These are phyloP conservation scores for Paraconiothyrium brasiliense DNA, from an alignment of 2,329 filamentous ascomycete genomes.

Conservation along the genomic window DNA sequence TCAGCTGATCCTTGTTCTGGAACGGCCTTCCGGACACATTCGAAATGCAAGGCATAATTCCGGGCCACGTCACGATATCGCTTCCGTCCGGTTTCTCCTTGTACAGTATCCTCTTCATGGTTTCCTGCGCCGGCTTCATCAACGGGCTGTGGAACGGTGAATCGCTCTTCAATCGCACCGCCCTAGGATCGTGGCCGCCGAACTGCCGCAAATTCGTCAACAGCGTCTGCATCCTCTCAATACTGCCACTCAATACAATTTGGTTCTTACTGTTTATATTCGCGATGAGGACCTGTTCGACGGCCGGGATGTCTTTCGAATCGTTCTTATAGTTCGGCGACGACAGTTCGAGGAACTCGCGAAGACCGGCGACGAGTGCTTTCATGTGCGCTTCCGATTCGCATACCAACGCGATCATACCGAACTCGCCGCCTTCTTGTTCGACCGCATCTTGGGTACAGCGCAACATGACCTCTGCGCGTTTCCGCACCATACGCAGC, in stretches of 20 bases:
- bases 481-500: conserved; percentile 76
- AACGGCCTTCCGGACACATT: conserved; percentile 88
- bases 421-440: conserved; percentile 80
- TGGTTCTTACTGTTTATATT: conserved; percentile 97
- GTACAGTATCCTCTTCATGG: conserved; percentile 75
- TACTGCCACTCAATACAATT: conserved; percentile 89
- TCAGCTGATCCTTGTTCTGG: conserved; percentile 74
- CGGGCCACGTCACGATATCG: conserved; percentile 79
- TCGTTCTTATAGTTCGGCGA: conserved; percentile 73
- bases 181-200: conserved; percentile 87
- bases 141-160: conserved; percentile 91
- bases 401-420: conserved; percentile 93
- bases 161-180: conserved; percentile 85
- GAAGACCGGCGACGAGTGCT: conserved; percentile 75
- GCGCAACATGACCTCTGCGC: conserved; percentile 84
- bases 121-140: conserved; percentile 83
- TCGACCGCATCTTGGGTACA: conserved; percentile 74
- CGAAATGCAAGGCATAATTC: conserved; percentile 78
- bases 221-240: conserved; percentile 81
- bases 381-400: conserved; percentile 77
- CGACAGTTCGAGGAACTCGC: conserved; percentile 78
- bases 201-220: conserved; percentile 88
- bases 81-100: conserved; percentile 64
- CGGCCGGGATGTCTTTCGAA: conserved; percentile 74
- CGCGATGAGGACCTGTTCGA: conserved; percentile 87